Evolutionary conservation across 345 rosid species (phyloP), one percentile per base, ranked within the genome.

Genomic region (Noccaea bulbosa): DNA sequence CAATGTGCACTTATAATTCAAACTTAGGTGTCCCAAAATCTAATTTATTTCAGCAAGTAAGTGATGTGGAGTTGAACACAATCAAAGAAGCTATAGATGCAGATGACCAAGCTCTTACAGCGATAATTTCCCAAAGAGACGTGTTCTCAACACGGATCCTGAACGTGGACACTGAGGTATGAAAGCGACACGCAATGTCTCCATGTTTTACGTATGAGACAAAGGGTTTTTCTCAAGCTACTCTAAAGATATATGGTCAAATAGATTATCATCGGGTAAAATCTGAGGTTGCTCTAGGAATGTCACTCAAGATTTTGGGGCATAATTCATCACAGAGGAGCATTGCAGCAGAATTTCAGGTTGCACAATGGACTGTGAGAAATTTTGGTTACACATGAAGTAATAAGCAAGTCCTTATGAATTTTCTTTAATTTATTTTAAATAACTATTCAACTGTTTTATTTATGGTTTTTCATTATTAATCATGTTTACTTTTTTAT

Each of bases 221-320:
- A 44, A 44, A 44, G 48, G n/a, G 16, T 44, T 5, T 44, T 44
- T 6, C 24, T 22, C 16, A 17, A 48, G 10, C 53, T 20, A 48
- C 12, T 10, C n/a, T 48, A 20, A 20, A 20, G 24, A 20, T 0
- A 20, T 48, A 48, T 11, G 53, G 30, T 48, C 51, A 17, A 17
- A 48, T 17, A 8, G 6, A 48, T 11, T 47, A 24, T 48, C 53
- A 48, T 20, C 6, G 53, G 12, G 12, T 48, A 48, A 48, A 12
- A 48, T 10, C 32, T 17, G 53, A 48, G 53, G 53, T 48, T 48
- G 53, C 53, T 48, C 20, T 48, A 48, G 53, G 53, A 8, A 48
- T 48, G 30, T 17, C 32, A 8, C 32, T 48, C 2, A 47, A 47
- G 6, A 48, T 17, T 8, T 48, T 48, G 53, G 53, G 53, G 20